These are phyloP conservation scores for Canavalia gladiata DNA, from an alignment of 306 rosid genomes.

Conservation along the genomic window DNA sequence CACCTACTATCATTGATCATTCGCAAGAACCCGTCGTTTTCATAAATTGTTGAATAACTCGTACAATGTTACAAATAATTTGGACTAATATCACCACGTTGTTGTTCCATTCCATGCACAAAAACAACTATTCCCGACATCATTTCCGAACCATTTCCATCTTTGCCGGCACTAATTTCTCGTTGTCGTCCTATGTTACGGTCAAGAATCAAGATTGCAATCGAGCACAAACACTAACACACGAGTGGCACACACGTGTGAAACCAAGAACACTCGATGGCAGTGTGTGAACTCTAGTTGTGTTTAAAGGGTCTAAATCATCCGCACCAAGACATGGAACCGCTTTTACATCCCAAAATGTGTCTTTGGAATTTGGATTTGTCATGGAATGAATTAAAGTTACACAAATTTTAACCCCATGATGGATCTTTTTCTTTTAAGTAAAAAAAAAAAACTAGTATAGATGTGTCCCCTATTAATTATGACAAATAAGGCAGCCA, in stretches of 20 bases:
- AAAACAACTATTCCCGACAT: conserved; percentile 39
- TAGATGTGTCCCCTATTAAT: conserved; percentile 40
- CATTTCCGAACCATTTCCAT: conserved; percentile 46
- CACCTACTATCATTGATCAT: background rate
- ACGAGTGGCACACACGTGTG: conserved; percentile 52
- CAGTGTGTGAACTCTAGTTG: background rate
- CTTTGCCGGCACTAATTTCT: conserved; percentile 67
- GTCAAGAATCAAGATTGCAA: conserved; percentile 49
- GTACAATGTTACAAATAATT: background rate
- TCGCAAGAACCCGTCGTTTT: conserved; percentile 44
- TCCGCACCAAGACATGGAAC: conserved; percentile 63
- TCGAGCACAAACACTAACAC: conserved; percentile 52
- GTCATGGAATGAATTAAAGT: conserved; percentile 51
- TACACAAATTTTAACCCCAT: conserved; percentile 28
- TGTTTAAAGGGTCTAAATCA: background rate
- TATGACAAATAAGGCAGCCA: conserved; percentile 43
- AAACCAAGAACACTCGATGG: conserved; percentile 31
- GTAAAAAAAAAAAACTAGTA: background rate
- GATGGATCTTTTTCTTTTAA: background rate
- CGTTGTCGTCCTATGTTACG: conserved; percentile 52
- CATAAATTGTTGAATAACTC: background rate
- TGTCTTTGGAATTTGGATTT: conserved; percentile 44
- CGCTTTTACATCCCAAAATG: conserved; percentile 49
- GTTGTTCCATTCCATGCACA: conserved; percentile 18
- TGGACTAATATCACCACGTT: background rate